phyloP scores from a whole-genome alignment of 164 flowering plant species.

The Kingdonia uniflora region DNA sequence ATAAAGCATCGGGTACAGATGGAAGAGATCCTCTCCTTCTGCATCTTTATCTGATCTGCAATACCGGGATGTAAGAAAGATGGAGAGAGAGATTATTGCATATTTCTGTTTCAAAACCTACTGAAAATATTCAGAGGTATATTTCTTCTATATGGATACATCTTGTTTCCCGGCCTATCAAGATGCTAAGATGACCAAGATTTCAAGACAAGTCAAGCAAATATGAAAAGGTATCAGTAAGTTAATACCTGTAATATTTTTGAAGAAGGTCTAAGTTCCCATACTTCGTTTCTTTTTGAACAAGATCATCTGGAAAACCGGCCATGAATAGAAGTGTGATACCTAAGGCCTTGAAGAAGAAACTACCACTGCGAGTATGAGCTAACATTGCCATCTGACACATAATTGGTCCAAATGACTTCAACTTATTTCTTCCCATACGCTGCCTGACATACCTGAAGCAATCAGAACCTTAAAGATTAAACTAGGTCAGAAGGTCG shows the following conservation, averaged over 20 bases:
- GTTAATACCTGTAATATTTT: conserved; percentile 41
- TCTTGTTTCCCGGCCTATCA: not conserved
- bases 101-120: not conserved
- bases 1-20: too few species aligned
- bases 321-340: conserved; percentile 61
- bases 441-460: conserved; percentile 56
- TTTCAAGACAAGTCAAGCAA: not conserved
- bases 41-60: too few species aligned
- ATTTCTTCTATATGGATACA: not conserved
- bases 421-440: conserved; percentile 57
- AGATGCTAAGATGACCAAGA: not conserved
- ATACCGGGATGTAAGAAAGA: too few species aligned
- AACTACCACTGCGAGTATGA: conserved; percentile 45
- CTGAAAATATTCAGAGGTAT: not conserved
- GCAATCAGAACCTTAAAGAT: not conserved
- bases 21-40: too few species aligned
- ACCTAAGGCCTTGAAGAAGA: conserved; percentile 62
- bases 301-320: conserved; percentile 44
- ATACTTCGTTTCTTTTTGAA: conserved; percentile 48
- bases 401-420: conserved; percentile 48
- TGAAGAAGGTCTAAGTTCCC: conserved; percentile 50
- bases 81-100: too few species aligned
- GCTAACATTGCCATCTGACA: conserved; percentile 45
- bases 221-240: not conserved
- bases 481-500: too few species aligned